Percentiles rank a stretch among this genome's conserved stretches.
These are phyloP conservation scores for Paramarasmius palmivorus DNA, from an alignment of 1,284 basidiomycete genomes.

Conservation along the genomic window DNA sequence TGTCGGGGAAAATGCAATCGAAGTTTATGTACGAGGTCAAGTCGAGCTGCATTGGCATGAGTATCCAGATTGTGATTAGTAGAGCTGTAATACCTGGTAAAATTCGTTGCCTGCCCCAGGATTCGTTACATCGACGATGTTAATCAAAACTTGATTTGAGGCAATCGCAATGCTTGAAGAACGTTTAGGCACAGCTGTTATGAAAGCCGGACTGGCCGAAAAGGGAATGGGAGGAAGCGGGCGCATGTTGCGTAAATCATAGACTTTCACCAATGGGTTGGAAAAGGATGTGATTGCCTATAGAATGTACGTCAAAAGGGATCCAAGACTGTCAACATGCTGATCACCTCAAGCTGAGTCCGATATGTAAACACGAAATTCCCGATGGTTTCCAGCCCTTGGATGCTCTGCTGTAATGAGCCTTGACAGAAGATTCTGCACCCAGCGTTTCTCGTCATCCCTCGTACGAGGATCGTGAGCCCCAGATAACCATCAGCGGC, in stretches of 20 bases:
- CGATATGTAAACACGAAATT: constrained; percentile 85
- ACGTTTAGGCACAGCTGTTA: constrained; percentile 81
- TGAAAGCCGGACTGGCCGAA: constrained; percentile 85
- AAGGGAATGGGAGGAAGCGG: constrained; percentile 86
- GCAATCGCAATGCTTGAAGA: constrained; percentile 79
- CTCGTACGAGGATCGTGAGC: constrained; percentile 83
- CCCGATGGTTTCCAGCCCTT: constrained; percentile 79
- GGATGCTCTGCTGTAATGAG: constrained; percentile 82
- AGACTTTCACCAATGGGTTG: constrained; percentile 92
- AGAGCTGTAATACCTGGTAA: constrained; percentile 58
- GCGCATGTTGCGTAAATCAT: constrained; percentile 84
- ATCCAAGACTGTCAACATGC: background rate
- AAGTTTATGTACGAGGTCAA: constrained; percentile 76
- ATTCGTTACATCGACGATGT: constrained; percentile 83
- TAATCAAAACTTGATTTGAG: constrained; percentile 87
- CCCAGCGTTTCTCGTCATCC: constrained; percentile 46
- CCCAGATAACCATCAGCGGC: constrained; percentile 84
- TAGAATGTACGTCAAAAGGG: constrained; percentile 11
- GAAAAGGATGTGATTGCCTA: constrained; percentile 86
- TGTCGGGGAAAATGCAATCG: constrained; percentile 81
- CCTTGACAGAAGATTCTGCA: constrained; percentile 60
- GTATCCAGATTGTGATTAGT: background rate
- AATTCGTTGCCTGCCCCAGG: constrained; percentile 71
- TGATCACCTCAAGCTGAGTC: constrained; percentile 81
- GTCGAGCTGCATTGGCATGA: constrained; percentile 52